Evolutionary conservation across 208 protist genomes (phyloP).

Genomic region (Phytomonas francai): DNA sequence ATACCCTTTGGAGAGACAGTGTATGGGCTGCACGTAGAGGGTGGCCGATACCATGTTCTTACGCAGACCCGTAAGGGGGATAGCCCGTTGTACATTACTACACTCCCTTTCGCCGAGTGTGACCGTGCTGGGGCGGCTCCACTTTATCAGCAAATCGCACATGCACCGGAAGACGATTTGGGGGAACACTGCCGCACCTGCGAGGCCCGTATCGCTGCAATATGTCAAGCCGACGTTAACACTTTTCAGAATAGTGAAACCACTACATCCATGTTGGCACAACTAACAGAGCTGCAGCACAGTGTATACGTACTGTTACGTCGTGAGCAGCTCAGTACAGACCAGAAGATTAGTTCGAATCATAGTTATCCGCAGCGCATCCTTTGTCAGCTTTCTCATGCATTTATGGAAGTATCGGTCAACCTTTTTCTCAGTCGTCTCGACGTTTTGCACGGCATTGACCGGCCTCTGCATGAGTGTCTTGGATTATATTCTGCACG

Average conservation of each 20-base stretch:
- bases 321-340: conserved; percentile 32
- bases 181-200: conserved; percentile 29
- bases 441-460: conserved; percentile 14
- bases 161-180: conserved; percentile 29
- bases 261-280: conserved; percentile 15
- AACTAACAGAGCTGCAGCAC: conserved; percentile 37
- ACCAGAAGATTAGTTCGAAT: conserved; percentile 25
- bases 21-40: conserved; percentile 33
- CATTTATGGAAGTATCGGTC: conserved; percentile 23
- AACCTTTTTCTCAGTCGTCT: conserved; percentile 22
- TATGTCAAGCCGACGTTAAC: background rate
- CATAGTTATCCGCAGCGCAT: conserved; percentile 31
- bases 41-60: conserved; percentile 41
- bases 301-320: conserved; percentile 39
- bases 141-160: conserved; percentile 16
- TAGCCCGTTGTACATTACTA: conserved; percentile 38
- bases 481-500: conserved; percentile 30
- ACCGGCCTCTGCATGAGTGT: conserved; percentile 25
- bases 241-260: background rate
- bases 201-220: conserved; percentile 21
- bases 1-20: conserved; percentile 23
- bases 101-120: conserved; percentile 24
- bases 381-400: conserved; percentile 22
- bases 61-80: conserved; percentile 37
- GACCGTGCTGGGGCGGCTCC: conserved; percentile 9